A percentile compares a stretch with the other conserved stretches of the same genome.
Conservation (phyloP, 306 rosid species). For the Cucumis cinereus region DNA sequence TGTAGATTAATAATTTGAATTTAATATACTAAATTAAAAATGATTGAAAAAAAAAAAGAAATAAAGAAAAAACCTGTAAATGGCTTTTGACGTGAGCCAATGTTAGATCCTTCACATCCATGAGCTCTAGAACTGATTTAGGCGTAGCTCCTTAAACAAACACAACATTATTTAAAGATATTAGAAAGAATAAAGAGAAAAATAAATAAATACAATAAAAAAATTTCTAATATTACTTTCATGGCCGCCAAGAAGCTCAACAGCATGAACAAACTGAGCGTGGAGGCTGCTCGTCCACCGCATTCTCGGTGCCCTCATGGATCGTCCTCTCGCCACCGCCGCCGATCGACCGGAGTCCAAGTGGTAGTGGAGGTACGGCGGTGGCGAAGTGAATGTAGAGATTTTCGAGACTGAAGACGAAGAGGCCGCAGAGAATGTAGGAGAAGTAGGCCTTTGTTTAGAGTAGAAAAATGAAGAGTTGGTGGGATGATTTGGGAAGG, state of each 20-base stretch:
- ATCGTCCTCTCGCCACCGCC: neutral
- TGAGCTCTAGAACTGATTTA: neutral
- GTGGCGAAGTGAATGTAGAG: neutral
- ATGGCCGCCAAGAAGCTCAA: slow-evolving; percentile 14
- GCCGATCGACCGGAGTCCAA: neutral
- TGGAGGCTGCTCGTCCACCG: slow-evolving; percentile 11
- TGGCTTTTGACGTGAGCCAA: slow-evolving; percentile 6
- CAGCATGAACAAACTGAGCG: slow-evolving; percentile 12
- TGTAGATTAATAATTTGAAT: neutral
- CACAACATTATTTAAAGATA: neutral
- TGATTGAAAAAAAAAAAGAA: neutral
- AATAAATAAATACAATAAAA: neutral
- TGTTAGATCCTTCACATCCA: slow-evolving; percentile 4
- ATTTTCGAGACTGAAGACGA: neutral
- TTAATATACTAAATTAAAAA: neutral
- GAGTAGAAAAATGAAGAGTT: neutral
- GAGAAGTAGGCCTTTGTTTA: neutral
- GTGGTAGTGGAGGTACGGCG: neutral
- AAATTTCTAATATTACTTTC: neutral
- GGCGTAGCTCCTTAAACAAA: neutral
- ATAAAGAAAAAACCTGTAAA: neutral
- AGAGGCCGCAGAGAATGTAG: neutral
- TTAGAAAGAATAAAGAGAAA: neutral
- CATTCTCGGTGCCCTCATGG: slow-evolving; percentile 6
- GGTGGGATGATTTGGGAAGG: neutral